Percentiles rank a stretch among this genome's conserved stretches.
phyloP scores from a whole-genome alignment of 805 yeast genomes.

The Huiozyma naganishii region DNA sequence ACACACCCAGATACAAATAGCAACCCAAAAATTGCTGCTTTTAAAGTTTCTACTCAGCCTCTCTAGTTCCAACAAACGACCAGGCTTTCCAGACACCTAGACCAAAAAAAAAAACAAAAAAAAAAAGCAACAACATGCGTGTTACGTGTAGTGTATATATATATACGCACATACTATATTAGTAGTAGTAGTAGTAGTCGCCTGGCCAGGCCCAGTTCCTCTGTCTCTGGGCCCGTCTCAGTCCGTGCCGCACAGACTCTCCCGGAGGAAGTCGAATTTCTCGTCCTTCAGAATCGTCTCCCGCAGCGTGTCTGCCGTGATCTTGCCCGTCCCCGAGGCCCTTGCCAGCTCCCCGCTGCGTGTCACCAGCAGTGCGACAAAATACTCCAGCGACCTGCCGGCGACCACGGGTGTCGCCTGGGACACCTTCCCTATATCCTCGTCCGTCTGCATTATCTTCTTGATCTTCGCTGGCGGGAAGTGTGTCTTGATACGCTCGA shows the following conservation, averaged over 20 bases:
- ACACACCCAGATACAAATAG: too few species aligned
- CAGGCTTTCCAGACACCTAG: too few species aligned
- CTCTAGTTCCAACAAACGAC: too few species aligned
- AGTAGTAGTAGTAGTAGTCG: too few species aligned
- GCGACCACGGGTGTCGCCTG: conserved; percentile 98
- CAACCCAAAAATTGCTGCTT: too few species aligned
- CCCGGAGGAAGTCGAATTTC: conserved; percentile 86
- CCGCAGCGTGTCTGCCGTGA: conserved; percentile 72
- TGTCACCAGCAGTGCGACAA: conserved; percentile 81
- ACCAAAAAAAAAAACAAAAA: too few species aligned
- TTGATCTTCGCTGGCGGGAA: conserved; percentile 91
- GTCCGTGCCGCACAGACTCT: conserved; percentile 29
- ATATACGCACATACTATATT: too few species aligned
- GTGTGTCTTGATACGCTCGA: conserved; percentile 55
- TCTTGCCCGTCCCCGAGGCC: conserved; percentile 62
- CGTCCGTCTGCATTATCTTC: conserved; percentile 95
- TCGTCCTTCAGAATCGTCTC: conserved; percentile 78
- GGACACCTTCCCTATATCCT: conserved; percentile 96
- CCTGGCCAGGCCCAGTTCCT: neutral
- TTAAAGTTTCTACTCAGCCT: too few species aligned
- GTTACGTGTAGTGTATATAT: too few species aligned
- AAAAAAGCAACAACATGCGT: too few species aligned
- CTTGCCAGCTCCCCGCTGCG: conserved; percentile 73
- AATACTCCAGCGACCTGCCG: conserved; percentile 87
- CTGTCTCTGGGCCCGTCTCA: neutral